Evolutionary conservation across 192 early-diverging fungal species (phyloP), one percentile per base, ranked within the genome.

Genomic region (Coemansia sp.): DNA sequence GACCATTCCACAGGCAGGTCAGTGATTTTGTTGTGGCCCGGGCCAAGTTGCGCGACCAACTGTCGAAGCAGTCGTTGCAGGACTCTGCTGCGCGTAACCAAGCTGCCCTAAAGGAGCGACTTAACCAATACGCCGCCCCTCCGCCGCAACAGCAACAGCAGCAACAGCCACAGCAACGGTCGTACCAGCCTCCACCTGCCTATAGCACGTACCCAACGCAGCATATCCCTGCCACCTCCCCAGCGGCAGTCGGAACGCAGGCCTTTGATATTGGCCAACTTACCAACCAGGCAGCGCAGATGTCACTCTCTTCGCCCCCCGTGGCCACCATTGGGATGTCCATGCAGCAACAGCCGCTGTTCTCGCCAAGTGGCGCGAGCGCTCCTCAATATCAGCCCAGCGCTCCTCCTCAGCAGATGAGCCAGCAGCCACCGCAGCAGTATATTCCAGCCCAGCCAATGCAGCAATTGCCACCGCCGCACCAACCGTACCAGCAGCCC

Each of bases 51-150:
- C 85, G 89, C 33, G 78, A 78, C 2, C 68, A 78, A 30, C 69
- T 92, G n/a, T 63, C 77, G 23, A 84, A 87, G 64, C 72, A 76
- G 55, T 49, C 86, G 16, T 65, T 86, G 28, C 81, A 85, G 13
- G 75, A 82, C 7, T 72, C 78, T 9, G 88, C 89, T 2, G 80
- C 84, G 35, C 76, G 78, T 11, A 86, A 89, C 38, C 90, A 92
- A 62, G 75, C 75, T 6, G 70, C 78, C 14, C 73, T 93, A 32
- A 78, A 87, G 64, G 86, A 86, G 44, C 84, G 90, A 63, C 79
- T 93, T 65, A 82, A 87, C 28, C 75, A 78, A 60, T 85, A 82
- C 50, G 67, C 75, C 26, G 63, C 57, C 3, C 70, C 78, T 10
- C 38, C 50, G 7, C 58, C 52, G 9, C 70, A 66, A 43, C 64